Evolutionary conservation across 176 grass and related monocot species (phyloP), one percentile per base, ranked within the genome.

Genomic region (Dendrocalamus sinicus): DNA sequence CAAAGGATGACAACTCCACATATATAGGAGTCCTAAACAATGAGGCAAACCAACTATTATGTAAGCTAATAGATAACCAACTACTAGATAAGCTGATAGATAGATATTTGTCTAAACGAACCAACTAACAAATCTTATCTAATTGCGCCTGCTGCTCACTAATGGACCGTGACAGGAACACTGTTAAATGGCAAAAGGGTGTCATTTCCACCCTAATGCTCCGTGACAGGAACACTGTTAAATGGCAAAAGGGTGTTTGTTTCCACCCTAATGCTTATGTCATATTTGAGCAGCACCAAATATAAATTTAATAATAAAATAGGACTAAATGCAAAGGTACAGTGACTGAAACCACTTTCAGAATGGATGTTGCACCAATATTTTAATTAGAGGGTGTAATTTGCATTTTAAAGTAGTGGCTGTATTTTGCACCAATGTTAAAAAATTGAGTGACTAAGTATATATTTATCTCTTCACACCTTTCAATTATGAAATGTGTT

Each of bases 401-500:
- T 70, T 86, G 43, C 43, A 62, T 28, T 41, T 72, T 84, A 2
- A 40, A 41, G 8, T 53, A 26, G 24, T 53, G 10, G 3, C 0
- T 47, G n/a, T 84, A 53, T 16, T 67, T 73, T 83, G 2, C n/a
- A 6, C 19, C 16, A 54, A 53, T 24, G 16, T 74, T 41, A 69
- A 22, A 82, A 64, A 64, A 7, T 24, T 51, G 9, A 12, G 11
- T 16, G 44, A 41, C 65, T 60, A 60, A 23, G 9, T 44, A 64
- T 45, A 37, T 67, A 85, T 76, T 45, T 2, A 22, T 60, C 0
- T 30, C 59, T 60, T 67, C 47, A 72, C 55, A 65, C 78, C 45
- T 86, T 51, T 88, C 30, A 54, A 80, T 57, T 52, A 57, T 75
- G 16, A 40, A 64, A 77, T 22, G 22, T 47, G 16, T 72, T 57